phyloP scores from a whole-genome alignment of 2,329 filamentous ascomycete genomes.

The Zarea fungicola region DNA sequence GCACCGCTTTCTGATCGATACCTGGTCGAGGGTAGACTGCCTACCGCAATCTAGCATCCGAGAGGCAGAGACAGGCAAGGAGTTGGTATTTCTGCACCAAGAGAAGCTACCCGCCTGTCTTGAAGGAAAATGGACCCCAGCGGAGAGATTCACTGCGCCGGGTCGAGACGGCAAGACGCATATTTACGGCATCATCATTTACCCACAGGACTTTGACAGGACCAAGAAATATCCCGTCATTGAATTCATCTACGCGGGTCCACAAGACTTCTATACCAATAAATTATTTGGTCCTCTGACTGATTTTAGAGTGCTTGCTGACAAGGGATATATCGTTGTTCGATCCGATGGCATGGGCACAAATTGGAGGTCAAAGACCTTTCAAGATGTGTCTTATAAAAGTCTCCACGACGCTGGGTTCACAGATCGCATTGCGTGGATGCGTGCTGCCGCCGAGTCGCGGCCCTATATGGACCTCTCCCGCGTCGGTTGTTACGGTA shows the following conservation, averaged over 20 bases:
- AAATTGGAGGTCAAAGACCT: slow-evolving; percentile 24
- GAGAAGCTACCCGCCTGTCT: slow-evolving; percentile 4
- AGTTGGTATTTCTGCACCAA: slow-evolving; percentile 17
- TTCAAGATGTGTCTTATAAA: slow-evolving; percentile 27
- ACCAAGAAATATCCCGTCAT: slow-evolving; percentile 23
- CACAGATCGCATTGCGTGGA: slow-evolving; percentile 26
- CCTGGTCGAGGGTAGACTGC: slow-evolving; percentile 23
- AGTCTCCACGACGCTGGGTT: slow-evolving; percentile 24
- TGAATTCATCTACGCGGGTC: slow-evolving; percentile 26
- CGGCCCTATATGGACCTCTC: slow-evolving; percentile 25
- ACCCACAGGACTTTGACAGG: slow-evolving; percentile 21
- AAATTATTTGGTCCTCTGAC: slow-evolving; percentile 21
- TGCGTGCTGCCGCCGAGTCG: slow-evolving; percentile 21
- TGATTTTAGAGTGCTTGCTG: slow-evolving; percentile 19
- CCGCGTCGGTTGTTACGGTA: slow-evolving; percentile 24
- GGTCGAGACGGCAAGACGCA: slow-evolving; percentile 23
- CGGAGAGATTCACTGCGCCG: slow-evolving; percentile 21
- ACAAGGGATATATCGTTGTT: slow-evolving; percentile 27
- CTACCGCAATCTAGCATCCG: slow-evolving; percentile 18
- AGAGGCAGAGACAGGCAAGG: slow-evolving; percentile 16
- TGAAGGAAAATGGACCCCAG: slow-evolving; percentile 15
- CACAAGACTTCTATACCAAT: slow-evolving; percentile 19
- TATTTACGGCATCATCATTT: slow-evolving; percentile 24
- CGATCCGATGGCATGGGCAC: slow-evolving; percentile 29
- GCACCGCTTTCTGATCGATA: slow-evolving; percentile 20